Evolutionary conservation across 106 monocot species (phyloP).

Genomic region (Vanilla planifolia): DNA sequence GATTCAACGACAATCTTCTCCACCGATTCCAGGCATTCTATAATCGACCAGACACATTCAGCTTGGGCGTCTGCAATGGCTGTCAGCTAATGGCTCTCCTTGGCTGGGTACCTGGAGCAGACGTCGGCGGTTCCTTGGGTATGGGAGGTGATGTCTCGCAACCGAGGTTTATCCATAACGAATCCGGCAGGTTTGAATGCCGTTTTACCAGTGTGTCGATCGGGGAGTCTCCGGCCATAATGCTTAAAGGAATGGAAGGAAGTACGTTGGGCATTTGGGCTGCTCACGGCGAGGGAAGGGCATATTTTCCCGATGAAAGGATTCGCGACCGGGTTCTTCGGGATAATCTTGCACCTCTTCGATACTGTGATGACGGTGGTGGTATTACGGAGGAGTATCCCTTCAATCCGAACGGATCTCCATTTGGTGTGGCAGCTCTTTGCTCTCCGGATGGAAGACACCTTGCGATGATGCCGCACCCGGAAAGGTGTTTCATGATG

Average conservation of each 20-base stretch:
- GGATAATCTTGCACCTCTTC: conserved; percentile 59
- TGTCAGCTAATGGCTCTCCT: conserved; percentile 98
- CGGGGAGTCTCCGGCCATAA: conserved; percentile 67
- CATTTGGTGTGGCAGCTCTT: conserved; percentile 76
- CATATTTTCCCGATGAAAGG: conserved; percentile 62
- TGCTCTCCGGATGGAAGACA: conserved; percentile 94
- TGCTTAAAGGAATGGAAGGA: conserved; percentile 95
- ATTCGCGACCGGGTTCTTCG: conserved; percentile 36
- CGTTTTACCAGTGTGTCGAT: conserved; percentile 75
- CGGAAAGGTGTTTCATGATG: conserved; percentile 98
- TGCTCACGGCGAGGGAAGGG: conserved; percentile 90
- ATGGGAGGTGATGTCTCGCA: conserved; percentile 44
- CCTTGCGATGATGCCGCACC: conserved; percentile 99
- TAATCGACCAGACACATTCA: conserved; percentile 72
- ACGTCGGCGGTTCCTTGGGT: conserved; percentile 30
- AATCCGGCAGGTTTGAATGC: conserved; percentile 88
- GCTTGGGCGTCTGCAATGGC: conserved; percentile 93
- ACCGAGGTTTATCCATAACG: conserved; percentile 94
- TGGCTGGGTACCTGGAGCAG: conserved; percentile 80
- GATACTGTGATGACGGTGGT: conserved; percentile 83
- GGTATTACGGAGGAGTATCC: conserved; percentile 69
- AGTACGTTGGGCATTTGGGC: conserved; percentile 89
- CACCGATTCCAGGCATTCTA: conserved; percentile 74
- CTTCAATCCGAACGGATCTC: conserved; percentile 95
- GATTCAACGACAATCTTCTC: conserved; percentile 64